phyloP scores from a whole-genome alignment of 257 asterid species.

The Gentiana dahurica region DNA sequence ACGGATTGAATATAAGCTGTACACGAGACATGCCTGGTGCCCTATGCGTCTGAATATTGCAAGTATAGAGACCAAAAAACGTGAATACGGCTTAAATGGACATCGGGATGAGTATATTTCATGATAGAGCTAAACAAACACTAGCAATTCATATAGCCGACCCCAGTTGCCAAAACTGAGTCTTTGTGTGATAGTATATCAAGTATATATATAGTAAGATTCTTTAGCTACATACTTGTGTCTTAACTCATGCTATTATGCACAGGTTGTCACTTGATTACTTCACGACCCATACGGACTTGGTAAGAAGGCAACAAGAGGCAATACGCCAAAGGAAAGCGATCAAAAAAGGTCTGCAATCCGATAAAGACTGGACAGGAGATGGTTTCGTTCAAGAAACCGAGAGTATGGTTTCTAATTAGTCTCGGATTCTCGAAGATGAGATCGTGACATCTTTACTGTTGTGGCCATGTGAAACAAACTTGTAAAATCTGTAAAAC shows the following conservation, averaged over 20 bases:
- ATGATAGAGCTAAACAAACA: too few relatives aligned
- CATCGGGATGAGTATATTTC: too few relatives aligned
- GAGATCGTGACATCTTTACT: too few relatives aligned
- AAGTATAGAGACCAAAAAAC: too few relatives aligned
- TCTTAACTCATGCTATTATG: background rate
- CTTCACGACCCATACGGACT: slow-evolving; percentile 63
- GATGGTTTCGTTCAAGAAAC: slow-evolving; percentile 82
- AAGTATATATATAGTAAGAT: background rate
- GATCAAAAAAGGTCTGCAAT: slow-evolving; percentile 60
- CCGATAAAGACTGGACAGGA: slow-evolving; percentile 97
- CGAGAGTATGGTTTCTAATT: slow-evolving; percentile 92
- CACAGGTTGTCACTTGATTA: slow-evolving; percentile 59
- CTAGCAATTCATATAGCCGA: too few relatives aligned
- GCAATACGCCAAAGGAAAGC: slow-evolving; percentile 65
- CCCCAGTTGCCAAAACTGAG: too few relatives aligned
- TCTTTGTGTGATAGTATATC: background rate
- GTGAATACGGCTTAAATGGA: too few relatives aligned
- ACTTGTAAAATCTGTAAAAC: too few relatives aligned
- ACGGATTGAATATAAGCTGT: background rate
- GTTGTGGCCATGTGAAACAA: too few relatives aligned
- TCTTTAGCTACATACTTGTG: background rate
- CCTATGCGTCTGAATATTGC: too few relatives aligned
- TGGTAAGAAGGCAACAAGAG: slow-evolving; percentile 60
- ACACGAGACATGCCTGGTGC: too few relatives aligned
- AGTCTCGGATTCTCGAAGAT: too few relatives aligned